These are phyloP conservation scores for Solanum habrochaites DNA, from an alignment of 257 asterid species.

Conservation along the genomic window DNA sequence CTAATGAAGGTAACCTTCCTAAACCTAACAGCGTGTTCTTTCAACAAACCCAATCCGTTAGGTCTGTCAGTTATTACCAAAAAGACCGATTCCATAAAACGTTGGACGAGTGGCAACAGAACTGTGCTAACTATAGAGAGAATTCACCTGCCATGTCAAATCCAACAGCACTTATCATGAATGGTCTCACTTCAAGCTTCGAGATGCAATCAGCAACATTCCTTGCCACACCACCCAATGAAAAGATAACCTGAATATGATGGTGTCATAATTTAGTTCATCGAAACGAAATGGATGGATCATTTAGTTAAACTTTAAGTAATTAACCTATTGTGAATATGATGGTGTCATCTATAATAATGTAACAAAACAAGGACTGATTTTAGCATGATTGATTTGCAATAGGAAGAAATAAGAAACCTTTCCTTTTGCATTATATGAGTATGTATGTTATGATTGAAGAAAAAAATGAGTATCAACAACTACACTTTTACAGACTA, in stretches of 20 bases:
- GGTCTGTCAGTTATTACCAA: neutral
- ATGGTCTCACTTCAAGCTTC: conserved; percentile 85
- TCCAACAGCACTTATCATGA: conserved; percentile 83
- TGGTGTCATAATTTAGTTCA: neutral
- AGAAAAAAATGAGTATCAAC: neutral
- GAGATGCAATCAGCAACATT: conserved; percentile 90
- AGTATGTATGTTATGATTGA: neutral
- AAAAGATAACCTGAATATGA: conserved; percentile 46
- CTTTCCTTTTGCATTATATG: neutral
- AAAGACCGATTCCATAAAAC: neutral
- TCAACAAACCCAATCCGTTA: neutral
- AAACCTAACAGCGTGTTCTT: neutral
- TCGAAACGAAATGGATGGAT: neutral
- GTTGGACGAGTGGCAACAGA: neutral
- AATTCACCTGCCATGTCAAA: conserved; percentile 73
- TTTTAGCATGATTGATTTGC: neutral
- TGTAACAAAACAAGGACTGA: neutral
- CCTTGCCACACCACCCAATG: conserved; percentile 89
- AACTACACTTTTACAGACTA: neutral
- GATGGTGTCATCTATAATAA: neutral
- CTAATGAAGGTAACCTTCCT: neutral
- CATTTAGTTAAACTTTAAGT: neutral
- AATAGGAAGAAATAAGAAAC: neutral
- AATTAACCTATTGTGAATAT: neutral
- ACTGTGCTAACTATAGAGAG: neutral